Percentiles rank a stretch among this genome's conserved stretches.
Conservation (phyloP, 371 early-diverging fungal species). For the Mucor piriformis region DNA sequence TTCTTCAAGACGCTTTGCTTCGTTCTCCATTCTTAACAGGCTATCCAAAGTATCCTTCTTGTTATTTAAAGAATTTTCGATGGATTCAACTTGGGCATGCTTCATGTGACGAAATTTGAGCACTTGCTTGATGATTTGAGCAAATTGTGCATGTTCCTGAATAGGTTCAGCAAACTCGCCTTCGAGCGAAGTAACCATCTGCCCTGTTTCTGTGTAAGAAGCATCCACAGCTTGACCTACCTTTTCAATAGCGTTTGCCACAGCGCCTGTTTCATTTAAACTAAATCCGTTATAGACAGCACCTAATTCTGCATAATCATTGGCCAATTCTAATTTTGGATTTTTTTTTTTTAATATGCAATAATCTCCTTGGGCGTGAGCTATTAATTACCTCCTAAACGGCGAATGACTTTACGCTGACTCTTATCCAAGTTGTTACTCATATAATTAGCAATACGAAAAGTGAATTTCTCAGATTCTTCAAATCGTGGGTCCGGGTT, state of each 20-base stretch:
- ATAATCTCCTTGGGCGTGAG: background rate
- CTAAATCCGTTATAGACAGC: conserved; percentile 94
- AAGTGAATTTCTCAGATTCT: conserved; percentile 80
- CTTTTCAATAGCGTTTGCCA: conserved; percentile 86
- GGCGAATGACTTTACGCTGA: conserved; percentile 69
- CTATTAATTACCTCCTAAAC: conserved; percentile 59
- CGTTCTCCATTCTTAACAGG: conserved; percentile 80
- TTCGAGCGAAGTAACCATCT: conserved; percentile 73
- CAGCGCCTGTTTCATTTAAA: conserved; percentile 72
- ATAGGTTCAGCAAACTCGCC: conserved; percentile 82
- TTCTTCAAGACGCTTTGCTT: conserved; percentile 83
- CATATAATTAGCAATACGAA: conserved; percentile 73
- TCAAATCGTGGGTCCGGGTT: conserved; percentile 79
- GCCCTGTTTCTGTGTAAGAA: conserved; percentile 73
- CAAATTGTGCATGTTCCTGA: conserved; percentile 87
- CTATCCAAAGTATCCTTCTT: conserved; percentile 69
- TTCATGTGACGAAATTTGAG: conserved; percentile 82
- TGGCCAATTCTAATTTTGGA: conserved; percentile 51
- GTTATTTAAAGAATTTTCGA: conserved; percentile 68
- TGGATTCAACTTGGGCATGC: conserved; percentile 85
- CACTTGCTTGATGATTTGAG: conserved; percentile 83
- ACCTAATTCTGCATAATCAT: conserved; percentile 88
- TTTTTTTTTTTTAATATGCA: background rate
- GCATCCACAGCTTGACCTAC: conserved; percentile 91
- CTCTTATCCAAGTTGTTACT: conserved; percentile 70